Base-by-base conservation (phyloP, 2,329 filamentous ascomycete species). In the Monilinia vaccinii-corymbosi region DNA sequence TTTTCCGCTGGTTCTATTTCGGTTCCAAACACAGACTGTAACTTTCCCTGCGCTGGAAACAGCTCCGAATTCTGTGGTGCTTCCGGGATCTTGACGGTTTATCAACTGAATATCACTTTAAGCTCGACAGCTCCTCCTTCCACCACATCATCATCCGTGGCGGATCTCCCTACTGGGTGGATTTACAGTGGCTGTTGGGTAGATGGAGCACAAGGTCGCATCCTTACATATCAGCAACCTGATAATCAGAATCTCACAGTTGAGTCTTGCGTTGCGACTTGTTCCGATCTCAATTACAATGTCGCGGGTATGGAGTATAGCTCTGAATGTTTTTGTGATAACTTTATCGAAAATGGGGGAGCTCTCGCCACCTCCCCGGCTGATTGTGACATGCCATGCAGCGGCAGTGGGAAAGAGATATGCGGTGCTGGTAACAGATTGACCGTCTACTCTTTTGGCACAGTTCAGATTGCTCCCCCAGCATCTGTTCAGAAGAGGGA, bases 31-130 rank as follows among this genome's bases (percentile, higher is more conserved):
- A 60, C 55, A 18, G 64, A 71, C 18, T 71, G 69, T 34, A 69
- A 48, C 18, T 66, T 69, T 36, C 58, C 60, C 9, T 71, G 69
- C 55, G 55, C 61, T n/a, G 73, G 71, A 2, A 69, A 74, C 58
- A 28, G 56, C 4, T 62, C 64, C 7, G 66, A 75, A 60, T 69
- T 69, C 46, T 75, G 74, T 57, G 73, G 74, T 21, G 72, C 65
- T 28, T 65, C 66, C 16, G 67, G 68, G 47, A 52, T 69, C 21
- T 57, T 72, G 31, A 67, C 66, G 16, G 50, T 66, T 13, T 67
- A 71, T 44, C 60, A 57, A 21, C 23, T 62, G 18, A 57, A 57
- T n/a, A 46, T 38, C 16, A 60, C 61, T 8, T 42, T 60, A 9
- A 47, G 59, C 14, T 42, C 38, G 10, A 50, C 42, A 11, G 23